A percentile compares a stretch with the other conserved stretches of the same genome.
Evolutionary conservation across 2,329 filamentous ascomycete genomes (phyloP).

Genomic region (Talaromyces sp.): DNA sequence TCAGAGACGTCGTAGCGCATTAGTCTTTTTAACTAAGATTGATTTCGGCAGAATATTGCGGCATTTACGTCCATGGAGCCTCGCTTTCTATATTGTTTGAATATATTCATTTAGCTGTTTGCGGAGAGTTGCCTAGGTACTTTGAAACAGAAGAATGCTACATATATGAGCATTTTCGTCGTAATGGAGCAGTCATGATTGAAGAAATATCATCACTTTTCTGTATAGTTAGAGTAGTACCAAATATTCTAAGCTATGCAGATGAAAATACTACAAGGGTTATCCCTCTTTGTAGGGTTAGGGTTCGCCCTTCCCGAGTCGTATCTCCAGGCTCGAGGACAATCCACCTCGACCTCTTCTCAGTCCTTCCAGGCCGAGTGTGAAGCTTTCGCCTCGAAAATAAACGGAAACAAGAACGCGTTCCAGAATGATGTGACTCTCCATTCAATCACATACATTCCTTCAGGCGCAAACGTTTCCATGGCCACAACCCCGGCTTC

Average conservation of each 20-base stretch:
- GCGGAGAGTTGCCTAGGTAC: background rate
- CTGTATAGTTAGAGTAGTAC: background rate
- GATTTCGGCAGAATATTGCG: background rate
- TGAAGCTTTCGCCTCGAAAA: background rate
- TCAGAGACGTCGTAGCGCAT: background rate
- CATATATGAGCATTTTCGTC: background rate
- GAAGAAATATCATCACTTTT: no score
- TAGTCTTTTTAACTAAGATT: background rate
- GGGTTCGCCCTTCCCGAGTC: background rate
- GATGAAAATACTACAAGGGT: background rate
- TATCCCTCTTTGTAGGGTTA: background rate
- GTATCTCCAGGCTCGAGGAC: background rate
- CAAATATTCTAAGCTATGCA: background rate
- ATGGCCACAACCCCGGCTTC: background rate
- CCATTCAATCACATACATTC: background rate
- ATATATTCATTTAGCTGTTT: background rate
- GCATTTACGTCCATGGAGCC: background rate
- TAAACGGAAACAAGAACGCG: background rate
- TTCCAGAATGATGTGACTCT: background rate
- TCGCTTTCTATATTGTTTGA: background rate
- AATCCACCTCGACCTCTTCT: background rate
- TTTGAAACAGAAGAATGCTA: background rate
- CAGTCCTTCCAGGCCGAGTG: background rate
- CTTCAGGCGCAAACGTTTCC: background rate
- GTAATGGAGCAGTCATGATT: no score